Conservation (phyloP, 176 grass and related monocot species). For the Secale cereale region DNA sequence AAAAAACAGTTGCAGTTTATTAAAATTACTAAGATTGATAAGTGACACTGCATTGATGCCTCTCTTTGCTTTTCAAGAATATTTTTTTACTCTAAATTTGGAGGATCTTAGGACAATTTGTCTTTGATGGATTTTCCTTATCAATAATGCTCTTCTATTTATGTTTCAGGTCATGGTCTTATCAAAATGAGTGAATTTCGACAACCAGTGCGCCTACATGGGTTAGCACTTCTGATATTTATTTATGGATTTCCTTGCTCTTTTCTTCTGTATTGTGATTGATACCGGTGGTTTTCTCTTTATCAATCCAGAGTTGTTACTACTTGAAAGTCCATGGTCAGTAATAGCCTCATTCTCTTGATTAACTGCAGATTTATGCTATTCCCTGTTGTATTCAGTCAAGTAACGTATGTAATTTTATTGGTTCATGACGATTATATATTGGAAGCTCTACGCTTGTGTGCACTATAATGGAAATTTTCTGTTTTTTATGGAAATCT, state of each 20-base stretch:
- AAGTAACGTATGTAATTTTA: background rate
- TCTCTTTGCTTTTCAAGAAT: background rate
- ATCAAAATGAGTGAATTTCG: background rate
- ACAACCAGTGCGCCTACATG: background rate
- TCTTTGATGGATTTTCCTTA: background rate
- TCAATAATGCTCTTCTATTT: background rate
- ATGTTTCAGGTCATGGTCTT: background rate
- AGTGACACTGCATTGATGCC: background rate
- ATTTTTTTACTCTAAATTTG: background rate
- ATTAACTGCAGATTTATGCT: background rate
- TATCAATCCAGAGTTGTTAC: background rate
- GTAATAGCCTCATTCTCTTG: background rate
- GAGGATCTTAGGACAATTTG: background rate
- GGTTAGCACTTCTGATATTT: background rate
- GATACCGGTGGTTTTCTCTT: background rate
- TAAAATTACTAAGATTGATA: background rate
- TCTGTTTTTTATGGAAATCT: background rate
- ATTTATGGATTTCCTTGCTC: background rate
- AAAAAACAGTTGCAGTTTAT: background rate
- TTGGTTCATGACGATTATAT: background rate
- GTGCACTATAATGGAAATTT: background rate
- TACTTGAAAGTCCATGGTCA: background rate
- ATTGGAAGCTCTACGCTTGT: background rate
- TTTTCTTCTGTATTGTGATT: background rate
- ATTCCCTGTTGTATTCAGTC: background rate